Evolutionary conservation across 352 stramenopile species (phyloP).

Genomic region (Pythium aphanidermatum): DNA sequence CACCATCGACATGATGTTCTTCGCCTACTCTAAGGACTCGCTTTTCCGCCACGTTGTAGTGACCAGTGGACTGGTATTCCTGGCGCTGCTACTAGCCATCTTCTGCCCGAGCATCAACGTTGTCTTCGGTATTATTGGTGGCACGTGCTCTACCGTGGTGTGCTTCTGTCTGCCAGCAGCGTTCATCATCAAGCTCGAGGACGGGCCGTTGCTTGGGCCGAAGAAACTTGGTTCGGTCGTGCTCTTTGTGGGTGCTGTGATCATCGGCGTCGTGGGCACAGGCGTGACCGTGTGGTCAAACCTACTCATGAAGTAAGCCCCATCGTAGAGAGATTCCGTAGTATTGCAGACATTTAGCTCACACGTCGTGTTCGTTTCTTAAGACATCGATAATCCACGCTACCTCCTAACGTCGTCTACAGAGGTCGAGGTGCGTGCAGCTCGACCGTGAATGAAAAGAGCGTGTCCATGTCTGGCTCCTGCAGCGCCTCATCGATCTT

Average conservation of each 20-base stretch:
- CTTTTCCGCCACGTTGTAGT: slow-evolving; percentile 55
- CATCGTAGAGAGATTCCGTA: too few species aligned
- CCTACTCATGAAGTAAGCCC: slow-evolving; percentile 15
- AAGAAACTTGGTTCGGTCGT: slow-evolving; percentile 75
- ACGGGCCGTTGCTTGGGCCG: slow-evolving; percentile 50
- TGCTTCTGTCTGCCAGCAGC: slow-evolving; percentile 80
- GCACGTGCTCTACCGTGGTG: slow-evolving; percentile 76
- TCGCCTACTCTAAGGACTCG: slow-evolving; percentile 69
- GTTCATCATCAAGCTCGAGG: slow-evolving; percentile 83
- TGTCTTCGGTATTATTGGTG: slow-evolving; percentile 82
- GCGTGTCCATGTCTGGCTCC: slow-evolving; percentile 49
- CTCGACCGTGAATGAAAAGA: slow-evolving; percentile 42
- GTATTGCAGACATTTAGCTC: too few species aligned
- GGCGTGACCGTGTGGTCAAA: slow-evolving; percentile 73
- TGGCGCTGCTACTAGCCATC: slow-evolving; percentile 70
- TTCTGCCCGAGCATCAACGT: slow-evolving; percentile 85
- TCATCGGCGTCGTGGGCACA: slow-evolving; percentile 66
- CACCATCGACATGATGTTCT: slow-evolving; percentile 88
- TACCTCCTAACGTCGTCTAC: too few species aligned
- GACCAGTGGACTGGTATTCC: slow-evolving; percentile 50
- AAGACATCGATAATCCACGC: not conserved
- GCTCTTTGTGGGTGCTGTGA: slow-evolving; percentile 59
- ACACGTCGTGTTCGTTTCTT: too few species aligned
- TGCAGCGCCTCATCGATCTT: slow-evolving; percentile 58
- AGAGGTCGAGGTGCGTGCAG: slow-evolving; percentile 26